Conservation (phyloP, 2,329 filamentous ascomycete genomes). For the Botryotinia convoluta region DNA sequence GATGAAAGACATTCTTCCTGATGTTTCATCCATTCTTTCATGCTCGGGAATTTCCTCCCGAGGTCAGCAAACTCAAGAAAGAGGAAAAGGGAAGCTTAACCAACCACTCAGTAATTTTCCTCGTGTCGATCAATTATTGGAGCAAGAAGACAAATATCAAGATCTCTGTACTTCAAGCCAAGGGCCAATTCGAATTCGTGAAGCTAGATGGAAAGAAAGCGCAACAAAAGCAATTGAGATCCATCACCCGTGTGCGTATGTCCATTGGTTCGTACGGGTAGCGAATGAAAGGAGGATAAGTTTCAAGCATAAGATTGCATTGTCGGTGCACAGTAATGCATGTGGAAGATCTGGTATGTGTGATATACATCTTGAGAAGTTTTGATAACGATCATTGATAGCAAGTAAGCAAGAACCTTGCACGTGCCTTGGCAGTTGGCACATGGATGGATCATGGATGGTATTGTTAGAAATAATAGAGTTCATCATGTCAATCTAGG, state of each 20-base stretch:
- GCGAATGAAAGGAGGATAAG: neutral
- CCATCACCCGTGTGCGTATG: neutral
- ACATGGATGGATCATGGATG: neutral
- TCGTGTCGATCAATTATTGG: conserved; percentile 1
- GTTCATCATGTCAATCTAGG: neutral
- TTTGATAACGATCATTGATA: neutral
- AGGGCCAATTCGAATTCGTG: neutral
- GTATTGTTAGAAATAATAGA: neutral
- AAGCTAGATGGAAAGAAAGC: neutral
- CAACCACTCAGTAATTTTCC: neutral
- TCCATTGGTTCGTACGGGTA: neutral
- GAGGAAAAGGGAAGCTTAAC: neutral
- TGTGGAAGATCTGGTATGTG: neutral
- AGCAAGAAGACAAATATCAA: neutral
- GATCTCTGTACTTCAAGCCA: neutral
- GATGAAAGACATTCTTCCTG: conserved; percentile 4
- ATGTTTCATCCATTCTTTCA: neutral
- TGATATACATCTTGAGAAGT: neutral
- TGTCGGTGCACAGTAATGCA: conserved; percentile 2
- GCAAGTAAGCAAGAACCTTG: neutral
- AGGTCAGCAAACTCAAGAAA: neutral
- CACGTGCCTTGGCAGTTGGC: neutral
- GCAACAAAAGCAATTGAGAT: neutral
- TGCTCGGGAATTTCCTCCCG: neutral
- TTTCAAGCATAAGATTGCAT: neutral